phyloP scores from a whole-genome alignment of 805 yeast species.

The Saccharomycopsis fermentans region DNA sequence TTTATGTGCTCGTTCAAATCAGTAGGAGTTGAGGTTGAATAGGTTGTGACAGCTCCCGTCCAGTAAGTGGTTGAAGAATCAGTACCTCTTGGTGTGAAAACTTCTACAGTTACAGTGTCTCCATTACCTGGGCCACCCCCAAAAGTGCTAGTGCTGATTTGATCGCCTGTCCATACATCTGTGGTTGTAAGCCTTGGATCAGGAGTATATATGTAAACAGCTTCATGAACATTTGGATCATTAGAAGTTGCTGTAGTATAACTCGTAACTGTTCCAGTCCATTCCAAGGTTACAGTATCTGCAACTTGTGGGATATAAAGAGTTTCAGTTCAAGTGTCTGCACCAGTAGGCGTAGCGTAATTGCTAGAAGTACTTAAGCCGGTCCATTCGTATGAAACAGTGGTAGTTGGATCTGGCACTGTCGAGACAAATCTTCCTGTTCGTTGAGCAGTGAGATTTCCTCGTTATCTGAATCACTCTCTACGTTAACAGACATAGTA shows the following conservation, averaged over 20 bases:
- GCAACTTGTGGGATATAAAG: conserved; percentile 1
- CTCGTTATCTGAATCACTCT: too few species aligned
- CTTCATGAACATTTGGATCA: background rate
- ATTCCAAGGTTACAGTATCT: background rate
- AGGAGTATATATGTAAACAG: conserved; percentile 2
- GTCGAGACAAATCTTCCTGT: too few species aligned
- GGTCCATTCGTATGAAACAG: conserved; percentile 3
- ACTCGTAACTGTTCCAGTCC: background rate
- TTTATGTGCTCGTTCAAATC: too few species aligned
- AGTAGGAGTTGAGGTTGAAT: too few species aligned
- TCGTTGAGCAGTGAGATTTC: too few species aligned
- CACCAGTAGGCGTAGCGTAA: background rate
- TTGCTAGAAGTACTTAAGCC: conserved; percentile 2
- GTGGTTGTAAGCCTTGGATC: conserved; percentile 4
- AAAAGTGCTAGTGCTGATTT: background rate
- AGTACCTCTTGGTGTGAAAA: too few species aligned
- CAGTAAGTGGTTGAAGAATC: too few species aligned
- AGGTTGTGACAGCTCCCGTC: too few species aligned
- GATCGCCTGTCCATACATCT: conserved; percentile 1
- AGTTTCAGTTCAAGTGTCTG: background rate
- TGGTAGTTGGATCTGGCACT: conserved; percentile 7
- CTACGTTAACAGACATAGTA: too few species aligned
- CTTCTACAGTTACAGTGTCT: background rate
- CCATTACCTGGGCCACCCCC: background rate
- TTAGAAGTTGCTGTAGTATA: background rate